Conservation (phyloP, 75 land plant genomes). For the Sequoiadendron giganteum region DNA sequence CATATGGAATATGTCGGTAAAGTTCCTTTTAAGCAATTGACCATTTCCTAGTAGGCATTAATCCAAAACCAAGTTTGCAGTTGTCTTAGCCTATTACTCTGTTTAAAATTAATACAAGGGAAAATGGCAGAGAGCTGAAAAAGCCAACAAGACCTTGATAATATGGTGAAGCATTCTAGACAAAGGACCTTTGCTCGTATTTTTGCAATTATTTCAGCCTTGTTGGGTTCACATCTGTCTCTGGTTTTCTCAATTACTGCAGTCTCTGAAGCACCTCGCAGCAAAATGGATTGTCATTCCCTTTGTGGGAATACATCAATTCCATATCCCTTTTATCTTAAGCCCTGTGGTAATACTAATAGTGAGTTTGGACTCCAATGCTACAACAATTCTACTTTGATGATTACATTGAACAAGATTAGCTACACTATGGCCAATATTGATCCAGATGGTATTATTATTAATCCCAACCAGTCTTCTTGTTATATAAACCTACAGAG, state of each 20-base stretch:
- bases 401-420: not conserved
- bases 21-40: not conserved
- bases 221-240: not conserved
- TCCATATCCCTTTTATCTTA: slow-evolving; percentile 11
- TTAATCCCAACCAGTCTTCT: not conserved
- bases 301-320: not conserved
- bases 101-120: not conserved
- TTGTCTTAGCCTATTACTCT: not conserved
- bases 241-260: not conserved
- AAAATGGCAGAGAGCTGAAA: not conserved
- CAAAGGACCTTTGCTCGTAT: not conserved
- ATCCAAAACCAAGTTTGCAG: not conserved
- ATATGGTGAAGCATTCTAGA: not conserved
- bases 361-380: slow-evolving; percentile 1
- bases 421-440: not conserved
- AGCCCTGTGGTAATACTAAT: not conserved
- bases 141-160: not conserved
- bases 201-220: not conserved
- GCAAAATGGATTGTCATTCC: not conserved
- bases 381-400: not conserved
- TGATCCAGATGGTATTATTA: not conserved
- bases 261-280: not conserved
- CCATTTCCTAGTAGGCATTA: not conserved
- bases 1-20: not conserved
- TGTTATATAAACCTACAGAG: not conserved